Evolutionary conservation across 2,329 filamentous ascomycete genomes (phyloP).

Genomic region (Aaosphaeria arxii): DNA sequence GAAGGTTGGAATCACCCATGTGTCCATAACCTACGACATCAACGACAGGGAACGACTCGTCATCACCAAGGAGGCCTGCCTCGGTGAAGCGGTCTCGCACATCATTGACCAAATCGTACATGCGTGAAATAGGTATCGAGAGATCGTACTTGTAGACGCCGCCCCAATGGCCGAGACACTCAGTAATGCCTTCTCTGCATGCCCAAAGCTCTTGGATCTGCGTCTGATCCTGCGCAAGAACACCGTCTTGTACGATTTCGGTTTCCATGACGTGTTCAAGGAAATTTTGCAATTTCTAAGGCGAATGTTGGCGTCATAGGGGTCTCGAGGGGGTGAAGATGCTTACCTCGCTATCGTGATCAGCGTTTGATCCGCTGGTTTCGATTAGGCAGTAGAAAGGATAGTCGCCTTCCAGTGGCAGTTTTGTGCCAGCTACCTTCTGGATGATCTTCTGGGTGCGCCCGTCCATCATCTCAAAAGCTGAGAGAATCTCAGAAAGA

Average conservation of each 20-base stretch:
- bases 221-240: constrained; percentile 89
- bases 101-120: constrained; percentile 89
- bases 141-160: constrained; percentile 99
- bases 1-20: constrained; percentile 95
- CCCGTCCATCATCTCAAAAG: constrained; percentile 96
- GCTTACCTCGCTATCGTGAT: constrained; percentile 72
- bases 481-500: constrained; percentile 91
- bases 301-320: background rate
- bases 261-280: constrained; percentile 88
- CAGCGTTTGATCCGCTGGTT: constrained; percentile 89
- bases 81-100: constrained; percentile 68
- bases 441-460: constrained; percentile 65
- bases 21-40: constrained; percentile 96
- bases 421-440: constrained; percentile 69
- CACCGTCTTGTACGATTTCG: constrained; percentile 83
- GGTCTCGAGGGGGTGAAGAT: background rate
- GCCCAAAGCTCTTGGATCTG: constrained; percentile 83
- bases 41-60: constrained; percentile 73
- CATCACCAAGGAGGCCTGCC: constrained; percentile 70
- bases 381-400: constrained; percentile 97
- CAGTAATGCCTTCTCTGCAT: constrained; percentile 91
- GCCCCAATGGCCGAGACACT: constrained; percentile 84
- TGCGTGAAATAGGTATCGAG: constrained; percentile 82
- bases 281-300: constrained; percentile 78
- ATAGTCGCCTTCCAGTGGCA: constrained; percentile 77